phyloP scores from a whole-genome alignment of 164 flowering plant species.

The Kingdonia uniflora region DNA sequence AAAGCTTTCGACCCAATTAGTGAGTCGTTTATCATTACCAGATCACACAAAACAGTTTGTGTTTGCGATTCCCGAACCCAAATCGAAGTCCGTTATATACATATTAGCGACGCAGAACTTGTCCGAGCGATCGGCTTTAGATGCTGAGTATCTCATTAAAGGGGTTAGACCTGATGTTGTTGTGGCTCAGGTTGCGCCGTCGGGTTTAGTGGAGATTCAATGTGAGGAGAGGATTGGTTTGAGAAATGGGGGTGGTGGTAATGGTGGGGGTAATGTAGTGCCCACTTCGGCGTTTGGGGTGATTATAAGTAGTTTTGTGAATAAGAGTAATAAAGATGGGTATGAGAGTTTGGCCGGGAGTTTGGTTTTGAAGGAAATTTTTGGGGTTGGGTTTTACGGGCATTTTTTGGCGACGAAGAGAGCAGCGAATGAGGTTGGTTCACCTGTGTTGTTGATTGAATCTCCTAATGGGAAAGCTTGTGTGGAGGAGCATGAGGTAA shows the following conservation, averaged over 20 bases:
- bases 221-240: slow-evolving; percentile 10
- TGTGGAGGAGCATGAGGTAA: slow-evolving; percentile 4
- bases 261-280: slow-evolving; percentile 12
- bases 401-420: slow-evolving; percentile 60
- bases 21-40: slow-evolving; percentile 46
- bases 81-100: slow-evolving; percentile 49
- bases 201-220: slow-evolving; percentile 14
- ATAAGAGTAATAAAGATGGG: slow-evolving; percentile 43
- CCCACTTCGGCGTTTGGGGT: slow-evolving; percentile 70
- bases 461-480: slow-evolving; percentile 28
- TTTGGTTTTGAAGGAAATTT: slow-evolving; percentile 61
- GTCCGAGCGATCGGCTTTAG: slow-evolving; percentile 67
- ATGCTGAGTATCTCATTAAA: slow-evolving; percentile 56
- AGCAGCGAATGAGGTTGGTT: slow-evolving; percentile 67
- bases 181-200: slow-evolving; percentile 44
- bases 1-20: slow-evolving; percentile 39
- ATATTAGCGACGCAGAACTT: slow-evolving; percentile 61
- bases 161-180: slow-evolving; percentile 67
- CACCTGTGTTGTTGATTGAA: slow-evolving; percentile 51
- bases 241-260: background rate
- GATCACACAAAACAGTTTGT: slow-evolving; percentile 66
- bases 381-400: slow-evolving; percentile 69
- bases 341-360: slow-evolving; percentile 71
- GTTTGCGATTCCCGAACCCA: slow-evolving; percentile 55
- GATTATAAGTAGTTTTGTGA: slow-evolving; percentile 50